Conservation (phyloP, 176 grass and related monocot genomes). For the Tillandsia leiboldiana region DNA sequence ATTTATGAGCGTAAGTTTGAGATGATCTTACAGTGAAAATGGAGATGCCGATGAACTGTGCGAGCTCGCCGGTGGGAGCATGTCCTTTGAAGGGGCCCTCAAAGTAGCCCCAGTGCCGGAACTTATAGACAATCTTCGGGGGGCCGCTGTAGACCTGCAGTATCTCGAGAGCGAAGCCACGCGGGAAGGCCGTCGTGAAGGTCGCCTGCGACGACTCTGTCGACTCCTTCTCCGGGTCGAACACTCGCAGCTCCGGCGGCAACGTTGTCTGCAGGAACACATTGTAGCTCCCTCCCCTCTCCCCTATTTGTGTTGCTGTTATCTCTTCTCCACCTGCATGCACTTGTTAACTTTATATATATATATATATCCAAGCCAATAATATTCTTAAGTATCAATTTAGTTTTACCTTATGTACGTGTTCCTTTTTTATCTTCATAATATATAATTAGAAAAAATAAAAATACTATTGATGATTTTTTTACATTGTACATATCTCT, state of each 20-base stretch:
- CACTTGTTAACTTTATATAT: background rate
- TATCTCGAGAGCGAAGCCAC: conserved; percentile 63
- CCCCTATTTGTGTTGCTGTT: conserved; percentile 18
- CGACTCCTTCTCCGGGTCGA: conserved; percentile 46
- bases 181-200: conserved; percentile 46
- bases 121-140: conserved; percentile 50
- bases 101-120: conserved; percentile 78
- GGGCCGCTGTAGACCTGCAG: conserved; percentile 51
- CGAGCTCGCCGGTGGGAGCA: conserved; percentile 34
- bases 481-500: no score
- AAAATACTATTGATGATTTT: no score
- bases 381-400: no score
- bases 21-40: conserved; percentile 40
- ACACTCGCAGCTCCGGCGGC: conserved; percentile 50
- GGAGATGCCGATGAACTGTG: conserved; percentile 39
- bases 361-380: no score
- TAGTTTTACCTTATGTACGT: no score
- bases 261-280: conserved; percentile 43
- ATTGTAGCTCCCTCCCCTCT: conserved; percentile 59
- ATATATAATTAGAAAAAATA: no score
- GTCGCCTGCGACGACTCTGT: conserved; percentile 22
- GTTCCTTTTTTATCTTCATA: no score
- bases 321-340: conserved; percentile 21
- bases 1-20: background rate
- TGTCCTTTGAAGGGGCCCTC: conserved; percentile 61